Conservation (phyloP, 2,329 filamentous ascomycete species). For the Beauveria sp. region DNA sequence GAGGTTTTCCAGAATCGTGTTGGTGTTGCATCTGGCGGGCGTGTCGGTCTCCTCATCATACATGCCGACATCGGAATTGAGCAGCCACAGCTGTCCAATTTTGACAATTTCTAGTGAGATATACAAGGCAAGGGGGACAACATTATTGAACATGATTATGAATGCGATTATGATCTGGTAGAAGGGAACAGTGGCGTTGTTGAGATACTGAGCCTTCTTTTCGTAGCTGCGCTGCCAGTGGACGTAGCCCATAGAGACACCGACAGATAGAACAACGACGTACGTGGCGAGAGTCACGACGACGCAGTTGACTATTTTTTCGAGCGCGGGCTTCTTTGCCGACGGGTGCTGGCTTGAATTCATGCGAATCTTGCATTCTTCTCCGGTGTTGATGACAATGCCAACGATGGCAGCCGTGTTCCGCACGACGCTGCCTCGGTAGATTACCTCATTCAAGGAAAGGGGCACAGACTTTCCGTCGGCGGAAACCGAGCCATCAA, state of each 20-base stretch:
- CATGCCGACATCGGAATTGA: constrained; percentile 81
- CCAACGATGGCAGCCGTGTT: constrained; percentile 71
- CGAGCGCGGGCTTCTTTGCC: constrained; percentile 74
- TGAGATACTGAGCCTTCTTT: constrained; percentile 66
- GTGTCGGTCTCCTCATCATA: constrained; percentile 80
- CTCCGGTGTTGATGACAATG: constrained; percentile 79
- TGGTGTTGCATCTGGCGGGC: constrained; percentile 82
- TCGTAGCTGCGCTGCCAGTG: constrained; percentile 67
- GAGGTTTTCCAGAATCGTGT: constrained; percentile 89
- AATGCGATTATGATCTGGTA: constrained; percentile 82
- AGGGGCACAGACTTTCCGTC: constrained; percentile 56
- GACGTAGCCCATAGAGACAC: constrained; percentile 75
- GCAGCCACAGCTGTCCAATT: constrained; percentile 66
- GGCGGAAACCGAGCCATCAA: constrained; percentile 60
- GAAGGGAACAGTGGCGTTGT: constrained; percentile 62
- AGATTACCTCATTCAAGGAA: constrained; percentile 75
- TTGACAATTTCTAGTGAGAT: constrained; percentile 87
- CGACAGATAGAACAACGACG: constrained; percentile 69
- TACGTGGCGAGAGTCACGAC: constrained; percentile 75
- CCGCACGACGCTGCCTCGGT: constrained; percentile 75
- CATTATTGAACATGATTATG: constrained; percentile 94
- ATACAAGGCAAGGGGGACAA: constrained; percentile 86
- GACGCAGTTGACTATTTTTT: constrained; percentile 69
- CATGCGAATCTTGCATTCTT: constrained; percentile 89
- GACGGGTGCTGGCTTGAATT: constrained; percentile 83